These are phyloP conservation scores for Trypanosoma caninum DNA, from an alignment of 208 protist genomes.

Conservation along the genomic window DNA sequence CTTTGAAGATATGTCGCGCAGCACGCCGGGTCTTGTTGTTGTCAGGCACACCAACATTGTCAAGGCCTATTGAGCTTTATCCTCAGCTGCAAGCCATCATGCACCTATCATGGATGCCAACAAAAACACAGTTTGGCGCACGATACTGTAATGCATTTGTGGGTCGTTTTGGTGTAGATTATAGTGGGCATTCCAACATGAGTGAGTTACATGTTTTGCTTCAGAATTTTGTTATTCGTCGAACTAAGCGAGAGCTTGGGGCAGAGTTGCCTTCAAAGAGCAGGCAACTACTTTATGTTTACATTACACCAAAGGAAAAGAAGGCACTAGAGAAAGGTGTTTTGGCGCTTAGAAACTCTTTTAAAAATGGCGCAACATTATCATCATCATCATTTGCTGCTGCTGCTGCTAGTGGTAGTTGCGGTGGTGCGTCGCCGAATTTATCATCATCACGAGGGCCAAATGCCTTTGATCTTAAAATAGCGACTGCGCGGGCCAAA, in stretches of 20 bases:
- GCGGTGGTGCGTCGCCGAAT: neutral
- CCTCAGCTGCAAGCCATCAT: conserved; percentile 88
- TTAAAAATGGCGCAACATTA: conserved; percentile 13
- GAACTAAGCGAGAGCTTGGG: conserved; percentile 90
- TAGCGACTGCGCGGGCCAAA: conserved; percentile 81
- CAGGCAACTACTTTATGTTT: conserved; percentile 82
- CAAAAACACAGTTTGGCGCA: conserved; percentile 80
- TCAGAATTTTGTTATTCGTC: conserved; percentile 90
- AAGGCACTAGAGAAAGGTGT: conserved; percentile 80
- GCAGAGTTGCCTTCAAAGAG: conserved; percentile 88
- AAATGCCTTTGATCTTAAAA: conserved; percentile 86
- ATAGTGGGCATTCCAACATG: conserved; percentile 73
- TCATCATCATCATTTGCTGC: neutral
- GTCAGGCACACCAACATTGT: conserved; percentile 92
- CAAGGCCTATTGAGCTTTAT: conserved; percentile 94
- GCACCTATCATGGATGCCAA: conserved; percentile 40
- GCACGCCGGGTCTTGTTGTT: conserved; percentile 85
- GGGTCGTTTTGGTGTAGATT: conserved; percentile 69
- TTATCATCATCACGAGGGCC: conserved; percentile 12
- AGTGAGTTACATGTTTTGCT: conserved; percentile 93
- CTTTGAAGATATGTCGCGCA: conserved; percentile 75
- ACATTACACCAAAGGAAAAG: conserved; percentile 78
- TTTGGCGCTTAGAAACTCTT: conserved; percentile 42
- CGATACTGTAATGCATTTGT: conserved; percentile 93
- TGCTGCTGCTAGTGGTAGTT: neutral